Evolutionary conservation across 305 asterid species (phyloP).

Genomic region (Caryopteris hybrid): DNA sequence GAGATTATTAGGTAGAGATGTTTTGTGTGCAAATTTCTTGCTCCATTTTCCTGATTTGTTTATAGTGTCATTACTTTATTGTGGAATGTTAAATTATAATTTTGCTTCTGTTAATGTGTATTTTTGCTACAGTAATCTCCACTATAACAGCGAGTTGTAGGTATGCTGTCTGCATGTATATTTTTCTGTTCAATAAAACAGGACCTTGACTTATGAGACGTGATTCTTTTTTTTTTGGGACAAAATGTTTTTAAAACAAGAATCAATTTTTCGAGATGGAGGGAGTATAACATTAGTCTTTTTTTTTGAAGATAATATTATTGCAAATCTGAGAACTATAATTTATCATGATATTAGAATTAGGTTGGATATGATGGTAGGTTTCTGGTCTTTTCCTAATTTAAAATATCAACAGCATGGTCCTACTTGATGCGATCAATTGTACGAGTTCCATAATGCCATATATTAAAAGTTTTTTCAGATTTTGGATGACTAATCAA

Average conservation of each 20-base stretch:
- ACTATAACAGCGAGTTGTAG: conserved; percentile 13
- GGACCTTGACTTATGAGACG: no score
- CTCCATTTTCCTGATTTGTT: not conserved
- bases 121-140: not conserved
- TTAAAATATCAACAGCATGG: not conserved
- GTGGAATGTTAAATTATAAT: not conserved
- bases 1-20: conserved; percentile 3
- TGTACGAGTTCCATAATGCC: not conserved
- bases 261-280: not conserved
- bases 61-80: not conserved
- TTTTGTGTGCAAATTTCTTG: not conserved
- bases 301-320: no score
- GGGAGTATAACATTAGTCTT: no score
- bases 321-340: not conserved
- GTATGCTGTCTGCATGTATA: not conserved
- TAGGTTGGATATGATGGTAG: no score
- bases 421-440: conserved; percentile 11
- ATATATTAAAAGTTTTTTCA: not conserved
- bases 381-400: not conserved
- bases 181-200: not conserved
- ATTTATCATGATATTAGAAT: no score
- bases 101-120: no score
- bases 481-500: not conserved
- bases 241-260: no score
- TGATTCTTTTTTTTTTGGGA: no score